phyloP scores from a whole-genome alignment of 768 basidiomycete species.

The Macrolepiota albuminosa region DNA sequence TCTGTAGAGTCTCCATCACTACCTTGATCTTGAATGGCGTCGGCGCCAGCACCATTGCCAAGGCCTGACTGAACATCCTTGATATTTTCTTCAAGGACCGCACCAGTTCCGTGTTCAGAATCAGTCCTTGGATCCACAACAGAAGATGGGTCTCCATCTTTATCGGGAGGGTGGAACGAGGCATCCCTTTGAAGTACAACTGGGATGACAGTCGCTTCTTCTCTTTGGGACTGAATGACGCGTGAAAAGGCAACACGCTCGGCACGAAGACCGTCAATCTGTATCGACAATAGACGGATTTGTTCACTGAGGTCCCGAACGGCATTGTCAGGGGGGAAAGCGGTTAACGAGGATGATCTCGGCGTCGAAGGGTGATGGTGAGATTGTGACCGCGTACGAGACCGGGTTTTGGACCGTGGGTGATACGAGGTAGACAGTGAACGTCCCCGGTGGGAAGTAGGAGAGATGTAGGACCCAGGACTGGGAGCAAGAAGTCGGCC shows the following conservation, averaged over 20 bases:
- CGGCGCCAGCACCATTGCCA: background rate
- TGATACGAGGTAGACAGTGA: no score
- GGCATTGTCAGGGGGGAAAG: background rate
- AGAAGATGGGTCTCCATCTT: background rate
- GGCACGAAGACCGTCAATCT: conserved; percentile 26
- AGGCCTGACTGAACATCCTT: background rate
- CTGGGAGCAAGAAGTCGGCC: no score
- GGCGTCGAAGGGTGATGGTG: background rate
- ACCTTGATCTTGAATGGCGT: background rate
- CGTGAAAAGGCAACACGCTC: conserved; percentile 23
- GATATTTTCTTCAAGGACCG: background rate
- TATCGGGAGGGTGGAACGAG: background rate
- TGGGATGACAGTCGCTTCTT: background rate
- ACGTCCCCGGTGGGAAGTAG: no score
- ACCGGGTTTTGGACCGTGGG: background rate
- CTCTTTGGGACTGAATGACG: conserved; percentile 9
- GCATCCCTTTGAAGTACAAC: background rate
- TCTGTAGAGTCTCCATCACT: conserved; percentile 5
- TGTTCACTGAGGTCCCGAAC: conserved; percentile 24
- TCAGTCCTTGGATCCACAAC: background rate
- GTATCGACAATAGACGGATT: conserved; percentile 23
- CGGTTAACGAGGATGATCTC: background rate
- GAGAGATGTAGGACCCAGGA: no score
- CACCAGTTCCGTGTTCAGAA: background rate
- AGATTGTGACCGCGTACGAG: background rate